A percentile compares a stretch with the other conserved stretches of the same genome.
These are phyloP conservation scores for Yamadazyma sp. DNA, from an alignment of 1,139 yeast genomes.

Conservation along the genomic window DNA sequence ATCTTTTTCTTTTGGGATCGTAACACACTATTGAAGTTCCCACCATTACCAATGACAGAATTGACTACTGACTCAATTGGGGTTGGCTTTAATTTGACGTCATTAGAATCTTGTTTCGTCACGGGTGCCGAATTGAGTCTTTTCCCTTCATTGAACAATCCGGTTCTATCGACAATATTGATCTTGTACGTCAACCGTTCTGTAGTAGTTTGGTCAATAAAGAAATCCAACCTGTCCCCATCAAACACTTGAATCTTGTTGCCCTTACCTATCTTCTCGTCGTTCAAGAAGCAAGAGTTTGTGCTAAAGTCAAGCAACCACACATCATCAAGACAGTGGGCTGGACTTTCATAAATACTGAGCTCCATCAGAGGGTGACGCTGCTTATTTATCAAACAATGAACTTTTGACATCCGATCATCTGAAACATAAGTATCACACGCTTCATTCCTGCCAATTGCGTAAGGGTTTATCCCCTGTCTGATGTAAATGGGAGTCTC, in stretches of 20 bases:
- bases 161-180: slow-evolving; percentile 54
- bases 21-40: slow-evolving; percentile 27
- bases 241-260: slow-evolving; percentile 59
- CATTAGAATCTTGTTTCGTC: slow-evolving; percentile 29
- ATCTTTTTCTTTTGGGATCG: slow-evolving; percentile 26
- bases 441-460: slow-evolving; percentile 63
- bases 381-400: slow-evolving; percentile 66
- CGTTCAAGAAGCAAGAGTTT: slow-evolving; percentile 75
- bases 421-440: slow-evolving; percentile 65
- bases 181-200: slow-evolving; percentile 56
- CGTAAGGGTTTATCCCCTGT: slow-evolving; percentile 62
- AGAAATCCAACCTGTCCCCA: slow-evolving; percentile 66
- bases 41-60: slow-evolving; percentile 25
- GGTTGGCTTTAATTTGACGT: slow-evolving; percentile 29
- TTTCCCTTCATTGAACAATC: slow-evolving; percentile 48
- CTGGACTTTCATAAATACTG: slow-evolving; percentile 64
- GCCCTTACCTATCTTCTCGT: slow-evolving; percentile 57
- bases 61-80: slow-evolving; percentile 19
- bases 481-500: slow-evolving; percentile 52
- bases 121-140: slow-evolving; percentile 13
- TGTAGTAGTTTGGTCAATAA: slow-evolving; percentile 54
- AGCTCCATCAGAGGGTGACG: slow-evolving; percentile 54
- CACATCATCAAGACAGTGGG: slow-evolving; percentile 66
- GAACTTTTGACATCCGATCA: slow-evolving; percentile 78
- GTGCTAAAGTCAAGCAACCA: slow-evolving; percentile 83